Base-by-base conservation (phyloP, 371 early-diverging fungal species). In the Fennellomyces sp. region DNA sequence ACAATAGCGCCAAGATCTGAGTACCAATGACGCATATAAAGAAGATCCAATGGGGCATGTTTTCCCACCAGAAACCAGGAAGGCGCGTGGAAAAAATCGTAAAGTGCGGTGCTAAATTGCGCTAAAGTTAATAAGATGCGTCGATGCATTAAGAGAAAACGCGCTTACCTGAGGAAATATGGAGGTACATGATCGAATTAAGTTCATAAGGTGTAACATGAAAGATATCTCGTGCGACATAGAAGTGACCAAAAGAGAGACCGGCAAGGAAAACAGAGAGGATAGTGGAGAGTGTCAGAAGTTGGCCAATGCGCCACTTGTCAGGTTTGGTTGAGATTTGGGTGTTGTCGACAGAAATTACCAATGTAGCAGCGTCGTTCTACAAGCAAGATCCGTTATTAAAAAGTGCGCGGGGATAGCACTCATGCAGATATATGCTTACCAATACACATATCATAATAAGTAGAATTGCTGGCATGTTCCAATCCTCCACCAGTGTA, bases 261-360 rank as follows among this genome's bases (percentile, higher is more conserved):
- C 72, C 82, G 26, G 91, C 88, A 61, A 95, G 78, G 28, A 87
- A 70, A 58, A 88, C 33, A 56, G 90, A 93, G 36, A 94, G 82
- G 11, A 94, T 69, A 45, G 84, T 78, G 0, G 93, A 93, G 42
- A 95, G 71, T 5, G 89, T 85, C 63, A 94, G 77, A 27, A 95
- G 81, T 72, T 94, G 95, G 30, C 94, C 94, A 45, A 95, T 86
- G 30, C 95, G 81, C 95, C 96, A 95, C 73, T 95, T 95, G 81
- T 94, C 95, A 12, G 96, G 96, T 38, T 81, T 80, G 30, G 75
- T 74, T 25, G 94, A 94, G 65, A 95, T 92, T 68, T 90, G 81
- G 31, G 94, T 92, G 57, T 94, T 94, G 78, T 95, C 96, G 64
- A 95, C 88, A 19, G 95, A 84, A 66, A 95, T 95, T 41, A 95